A percentile compares a stretch with the other conserved stretches of the same genome.
Evolutionary conservation across 2,329 filamentous ascomycete species (phyloP).

Genomic region (Neofusicoccum cordaticola): DNA sequence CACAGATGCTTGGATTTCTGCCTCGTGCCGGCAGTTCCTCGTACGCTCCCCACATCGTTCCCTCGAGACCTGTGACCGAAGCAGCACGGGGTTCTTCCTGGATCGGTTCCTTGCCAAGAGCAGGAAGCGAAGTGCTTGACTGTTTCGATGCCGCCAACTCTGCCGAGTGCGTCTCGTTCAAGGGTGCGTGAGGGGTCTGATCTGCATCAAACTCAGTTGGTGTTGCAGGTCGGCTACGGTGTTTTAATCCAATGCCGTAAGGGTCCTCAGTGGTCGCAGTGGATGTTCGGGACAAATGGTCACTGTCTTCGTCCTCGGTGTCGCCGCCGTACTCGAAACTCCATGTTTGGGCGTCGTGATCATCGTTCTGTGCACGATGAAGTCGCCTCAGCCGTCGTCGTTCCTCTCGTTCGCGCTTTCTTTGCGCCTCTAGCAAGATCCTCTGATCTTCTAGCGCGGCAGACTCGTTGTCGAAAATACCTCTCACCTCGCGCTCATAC

Average conservation of each 20-base stretch:
- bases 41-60: constrained; percentile 74
- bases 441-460: constrained; percentile 44
- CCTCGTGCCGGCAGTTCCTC: constrained; percentile 57
- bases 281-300: constrained; percentile 35
- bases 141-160: constrained; percentile 12
- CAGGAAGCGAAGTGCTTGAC: constrained; percentile 13
- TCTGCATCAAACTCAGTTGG: constrained; percentile 16
- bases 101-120: constrained; percentile 8
- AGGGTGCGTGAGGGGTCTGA: constrained; percentile 13
- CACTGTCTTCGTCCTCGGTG: constrained; percentile 50
- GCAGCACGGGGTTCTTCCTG: constrained; percentile 9
- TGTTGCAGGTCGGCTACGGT: constrained; percentile 5
- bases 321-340: constrained; percentile 77
- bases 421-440: constrained; percentile 46
- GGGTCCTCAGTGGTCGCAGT: constrained; percentile 27
- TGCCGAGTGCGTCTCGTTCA: constrained; percentile 12
- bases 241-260: not conserved
- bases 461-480: constrained; percentile 42
- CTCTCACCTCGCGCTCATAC: constrained; percentile 67
- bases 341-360: constrained; percentile 64
- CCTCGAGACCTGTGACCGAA: constrained; percentile 61
- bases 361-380: constrained; percentile 27
- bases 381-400: constrained; percentile 38
- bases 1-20: constrained; percentile 76
- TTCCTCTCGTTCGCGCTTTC: constrained; percentile 55